Conservation (phyloP, 164 flowering plant genomes). For the Macadamia integrifolia region DNA sequence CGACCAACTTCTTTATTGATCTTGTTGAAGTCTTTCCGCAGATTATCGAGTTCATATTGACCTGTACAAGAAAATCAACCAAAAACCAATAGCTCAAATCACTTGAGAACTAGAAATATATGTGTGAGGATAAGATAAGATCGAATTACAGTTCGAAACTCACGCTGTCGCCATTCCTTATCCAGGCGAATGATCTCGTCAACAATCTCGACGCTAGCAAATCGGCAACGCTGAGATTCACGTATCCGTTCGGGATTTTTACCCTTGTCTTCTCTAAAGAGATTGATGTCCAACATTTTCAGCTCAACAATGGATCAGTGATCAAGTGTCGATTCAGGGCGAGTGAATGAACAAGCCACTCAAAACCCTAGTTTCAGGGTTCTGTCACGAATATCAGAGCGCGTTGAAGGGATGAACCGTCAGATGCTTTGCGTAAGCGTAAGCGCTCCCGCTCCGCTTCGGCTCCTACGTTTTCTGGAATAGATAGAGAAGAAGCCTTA, state of each 20-base stretch:
- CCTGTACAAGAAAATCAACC: conserved; percentile 28
- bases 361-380: not conserved
- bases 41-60: conserved; percentile 68
- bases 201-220: conserved; percentile 54
- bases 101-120: not conserved
- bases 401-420: too few relatives aligned
- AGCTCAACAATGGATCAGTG: not conserved
- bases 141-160: conserved; percentile 2
- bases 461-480: too few relatives aligned
- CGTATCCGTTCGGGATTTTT: conserved; percentile 69
- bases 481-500: too few relatives aligned
- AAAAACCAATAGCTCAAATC: not conserved
- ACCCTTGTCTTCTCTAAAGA: conserved; percentile 87
- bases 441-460: too few relatives aligned
- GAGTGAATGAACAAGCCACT: not conserved
- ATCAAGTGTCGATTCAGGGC: not conserved
- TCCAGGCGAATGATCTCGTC: conserved; percentile 82
- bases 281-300: conserved; percentile 81
- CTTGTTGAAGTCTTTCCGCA: conserved; percentile 64
- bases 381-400: too few relatives aligned
- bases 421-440: too few relatives aligned
- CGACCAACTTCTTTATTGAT: conserved; percentile 68
- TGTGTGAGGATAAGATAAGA: not conserved
- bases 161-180: conserved; percentile 78
- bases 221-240: conserved; percentile 87